These are phyloP conservation scores for Ulota crispa DNA, from an alignment of 225 moss, liverwort and hornwort genomes.

Conservation along the genomic window DNA sequence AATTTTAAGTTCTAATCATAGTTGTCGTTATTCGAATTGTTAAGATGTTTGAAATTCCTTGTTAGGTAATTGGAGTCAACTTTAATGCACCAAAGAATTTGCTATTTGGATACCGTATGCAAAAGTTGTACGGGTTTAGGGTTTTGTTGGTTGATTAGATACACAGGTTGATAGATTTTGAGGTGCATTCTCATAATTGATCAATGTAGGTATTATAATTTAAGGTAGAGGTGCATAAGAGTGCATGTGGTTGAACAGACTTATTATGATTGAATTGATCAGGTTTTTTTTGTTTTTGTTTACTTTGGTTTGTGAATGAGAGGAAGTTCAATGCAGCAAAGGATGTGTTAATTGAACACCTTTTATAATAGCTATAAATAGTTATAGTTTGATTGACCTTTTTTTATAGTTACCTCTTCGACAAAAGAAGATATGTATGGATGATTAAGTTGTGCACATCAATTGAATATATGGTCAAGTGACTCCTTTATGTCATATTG, in stretches of 20 bases:
- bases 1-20: neutral
- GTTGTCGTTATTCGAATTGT: neutral
- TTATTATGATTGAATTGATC: neutral
- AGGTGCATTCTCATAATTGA: neutral
- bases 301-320: neutral
- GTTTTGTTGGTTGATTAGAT: neutral
- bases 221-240: neutral
- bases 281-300: neutral
- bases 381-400: neutral
- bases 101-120: neutral
- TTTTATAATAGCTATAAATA: neutral
- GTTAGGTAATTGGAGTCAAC: too few relatives aligned
- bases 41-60: neutral
- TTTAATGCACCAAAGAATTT: neutral
- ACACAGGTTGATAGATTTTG: neutral
- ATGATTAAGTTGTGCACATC: neutral
- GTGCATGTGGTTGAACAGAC: neutral
- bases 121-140: neutral
- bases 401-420: neutral
- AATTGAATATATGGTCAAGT: neutral
- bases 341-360: neutral
- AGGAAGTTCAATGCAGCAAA: neutral
- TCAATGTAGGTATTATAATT: neutral
- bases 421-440: neutral
- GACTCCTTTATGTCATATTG: neutral